Evolutionary conservation across 2,329 filamentous ascomycete species (phyloP).

Genomic region (Sarocladium oryzae): DNA sequence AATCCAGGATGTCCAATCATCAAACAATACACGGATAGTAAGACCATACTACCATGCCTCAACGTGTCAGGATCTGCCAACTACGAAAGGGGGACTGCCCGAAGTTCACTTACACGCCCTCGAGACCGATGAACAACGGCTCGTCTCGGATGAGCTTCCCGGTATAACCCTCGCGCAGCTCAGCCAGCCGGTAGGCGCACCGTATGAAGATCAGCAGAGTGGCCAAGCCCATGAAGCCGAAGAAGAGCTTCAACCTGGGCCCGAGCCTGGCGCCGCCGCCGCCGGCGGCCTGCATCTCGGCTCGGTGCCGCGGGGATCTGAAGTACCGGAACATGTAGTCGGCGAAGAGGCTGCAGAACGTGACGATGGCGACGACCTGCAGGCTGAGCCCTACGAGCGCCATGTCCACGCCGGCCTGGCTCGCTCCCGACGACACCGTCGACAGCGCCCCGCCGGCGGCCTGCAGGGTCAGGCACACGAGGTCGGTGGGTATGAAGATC

Average conservation of each 20-base stretch:
- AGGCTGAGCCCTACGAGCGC: conserved; percentile 49
- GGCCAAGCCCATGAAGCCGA: conserved; percentile 44
- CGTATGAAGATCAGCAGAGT: conserved; percentile 55
- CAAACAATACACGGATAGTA: not conserved
- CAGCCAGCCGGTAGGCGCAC: conserved; percentile 58
- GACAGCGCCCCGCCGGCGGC: conserved; percentile 47
- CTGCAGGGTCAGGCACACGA: conserved; percentile 51
- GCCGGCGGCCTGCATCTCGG: too few species aligned
- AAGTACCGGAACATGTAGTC: conserved; percentile 44
- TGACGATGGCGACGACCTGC: conserved; percentile 48
- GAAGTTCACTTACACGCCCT: conserved; percentile 27
- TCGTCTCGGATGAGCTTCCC: conserved; percentile 49
- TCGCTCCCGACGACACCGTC: conserved; percentile 28
- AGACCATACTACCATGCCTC: not conserved
- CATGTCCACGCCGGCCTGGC: conserved; percentile 30
- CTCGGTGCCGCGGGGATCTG: too few species aligned
- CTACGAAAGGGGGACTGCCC: conserved; percentile 14
- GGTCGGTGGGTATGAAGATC: conserved; percentile 48
- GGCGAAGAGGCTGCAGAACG: conserved; percentile 41
- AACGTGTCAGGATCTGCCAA: conserved; percentile 12
- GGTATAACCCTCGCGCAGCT: conserved; percentile 57
- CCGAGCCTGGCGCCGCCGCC: conserved; percentile 18
- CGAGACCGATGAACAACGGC: conserved; percentile 45
- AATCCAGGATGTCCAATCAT: not conserved
- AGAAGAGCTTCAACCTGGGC: conserved; percentile 36